phyloP scores from a whole-genome alignment of 2,329 filamentous ascomycete genomes.

The Aspergillus sp. region DNA sequence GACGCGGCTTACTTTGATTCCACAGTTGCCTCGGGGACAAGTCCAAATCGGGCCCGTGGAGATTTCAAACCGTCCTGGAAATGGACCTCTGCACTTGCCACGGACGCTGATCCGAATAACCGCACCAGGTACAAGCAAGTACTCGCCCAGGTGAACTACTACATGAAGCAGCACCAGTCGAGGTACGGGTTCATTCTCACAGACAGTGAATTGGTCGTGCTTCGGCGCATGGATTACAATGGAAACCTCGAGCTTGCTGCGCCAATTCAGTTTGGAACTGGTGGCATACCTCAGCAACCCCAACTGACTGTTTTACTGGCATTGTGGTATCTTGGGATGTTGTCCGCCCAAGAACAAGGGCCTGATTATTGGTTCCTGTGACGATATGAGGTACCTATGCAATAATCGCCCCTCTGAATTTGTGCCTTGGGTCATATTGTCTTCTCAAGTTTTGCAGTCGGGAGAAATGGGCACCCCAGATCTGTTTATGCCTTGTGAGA shows the following conservation, averaged over 20 bases:
- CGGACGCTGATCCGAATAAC: not conserved
- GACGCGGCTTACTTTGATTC: slow-evolving; percentile 5
- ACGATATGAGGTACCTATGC: not conserved
- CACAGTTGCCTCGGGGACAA: not conserved
- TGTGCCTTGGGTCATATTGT: not conserved
- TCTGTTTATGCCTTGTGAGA: not conserved
- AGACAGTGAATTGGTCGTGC: slow-evolving; percentile 17
- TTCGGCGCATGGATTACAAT: slow-evolving; percentile 13
- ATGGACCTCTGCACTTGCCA: not conserved
- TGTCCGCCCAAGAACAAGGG: slow-evolving; percentile 8
- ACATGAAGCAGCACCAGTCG: slow-evolving; percentile 14
- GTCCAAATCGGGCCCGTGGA: slow-evolving; percentile 4
- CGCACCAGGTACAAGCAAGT: slow-evolving; percentile 8
- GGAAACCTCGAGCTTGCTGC: slow-evolving; percentile 15
- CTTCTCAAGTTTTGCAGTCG: slow-evolving; percentile 1
- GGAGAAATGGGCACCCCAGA: slow-evolving; percentile 6
- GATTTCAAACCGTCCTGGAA: slow-evolving; percentile 3
- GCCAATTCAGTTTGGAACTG: slow-evolving; percentile 1
- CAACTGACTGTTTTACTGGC: slow-evolving; percentile 15
- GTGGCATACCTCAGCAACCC: slow-evolving; percentile 2
- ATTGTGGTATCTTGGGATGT: slow-evolving; percentile 23
- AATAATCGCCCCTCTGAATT: slow-evolving; percentile 5
- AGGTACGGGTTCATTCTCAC: slow-evolving; percentile 13
- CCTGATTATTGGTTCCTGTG: not conserved
- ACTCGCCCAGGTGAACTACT: slow-evolving; percentile 13